Evolutionary conservation across 1,139 yeast species (phyloP).

Genomic region (Suhomyces chickasaworum): DNA sequence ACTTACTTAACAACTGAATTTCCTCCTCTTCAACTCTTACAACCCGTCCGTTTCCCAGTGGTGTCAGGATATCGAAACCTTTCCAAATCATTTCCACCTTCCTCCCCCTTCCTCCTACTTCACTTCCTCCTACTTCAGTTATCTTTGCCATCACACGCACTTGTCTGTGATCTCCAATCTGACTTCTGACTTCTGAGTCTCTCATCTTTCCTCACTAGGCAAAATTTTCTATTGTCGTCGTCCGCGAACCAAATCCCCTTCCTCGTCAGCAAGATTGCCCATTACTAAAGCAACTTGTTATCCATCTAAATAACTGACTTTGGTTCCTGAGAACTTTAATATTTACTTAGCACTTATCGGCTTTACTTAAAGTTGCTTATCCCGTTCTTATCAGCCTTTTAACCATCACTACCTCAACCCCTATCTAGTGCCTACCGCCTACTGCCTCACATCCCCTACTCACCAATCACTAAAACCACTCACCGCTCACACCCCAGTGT

Average conservation of each 20-base stretch:
- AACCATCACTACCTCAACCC: background rate
- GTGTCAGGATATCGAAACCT: background rate
- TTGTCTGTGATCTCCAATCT: background rate
- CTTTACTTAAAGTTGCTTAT: background rate
- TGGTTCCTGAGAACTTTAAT: background rate
- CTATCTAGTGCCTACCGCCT: background rate
- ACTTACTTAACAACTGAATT: background rate
- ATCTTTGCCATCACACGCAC: too few species aligned
- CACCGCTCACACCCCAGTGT: too few species aligned
- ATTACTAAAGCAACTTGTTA: background rate
- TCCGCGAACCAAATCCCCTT: background rate
- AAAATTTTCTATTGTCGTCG: background rate
- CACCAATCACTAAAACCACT: too few species aligned
- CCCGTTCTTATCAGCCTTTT: background rate
- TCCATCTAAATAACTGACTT: background rate
- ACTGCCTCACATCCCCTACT: background rate
- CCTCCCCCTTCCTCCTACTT: too few species aligned
- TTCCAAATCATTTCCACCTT: background rate
- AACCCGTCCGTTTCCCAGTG: background rate
- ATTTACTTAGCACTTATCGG: background rate
- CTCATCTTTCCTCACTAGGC: background rate
- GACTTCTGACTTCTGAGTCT: background rate
- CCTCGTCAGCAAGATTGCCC: constrained; percentile 1
- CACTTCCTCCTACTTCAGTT: too few species aligned
- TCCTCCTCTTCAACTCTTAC: background rate